phyloP scores from a whole-genome alignment of 2,329 filamentous ascomycete genomes.

The Triangularia verruculosa region DNA sequence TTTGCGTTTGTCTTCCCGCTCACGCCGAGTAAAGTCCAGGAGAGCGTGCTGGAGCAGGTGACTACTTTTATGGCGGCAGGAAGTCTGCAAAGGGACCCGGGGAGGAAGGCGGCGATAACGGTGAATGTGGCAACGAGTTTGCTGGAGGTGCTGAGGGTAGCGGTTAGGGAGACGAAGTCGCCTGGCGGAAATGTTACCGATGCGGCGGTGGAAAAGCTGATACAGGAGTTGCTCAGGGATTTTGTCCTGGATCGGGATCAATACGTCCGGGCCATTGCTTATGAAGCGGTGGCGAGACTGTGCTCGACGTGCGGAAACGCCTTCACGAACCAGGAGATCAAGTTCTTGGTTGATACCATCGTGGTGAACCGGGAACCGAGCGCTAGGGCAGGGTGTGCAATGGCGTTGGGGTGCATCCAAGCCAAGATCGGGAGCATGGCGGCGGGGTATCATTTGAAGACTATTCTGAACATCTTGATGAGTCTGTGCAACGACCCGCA shows the following conservation, averaged over 20 bases:
- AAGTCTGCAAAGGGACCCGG: constrained; percentile 77
- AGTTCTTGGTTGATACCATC: constrained; percentile 88
- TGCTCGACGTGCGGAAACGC: constrained; percentile 81
- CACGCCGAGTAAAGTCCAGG: constrained; percentile 87
- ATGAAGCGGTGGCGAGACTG: constrained; percentile 78
- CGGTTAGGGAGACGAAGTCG: constrained; percentile 74
- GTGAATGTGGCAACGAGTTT: constrained; percentile 78
- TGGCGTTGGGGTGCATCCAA: constrained; percentile 90
- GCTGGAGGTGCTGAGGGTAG: constrained; percentile 75
- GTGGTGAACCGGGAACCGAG: constrained; percentile 91
- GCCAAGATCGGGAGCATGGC: constrained; percentile 97
- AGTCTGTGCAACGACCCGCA: constrained; percentile 94
- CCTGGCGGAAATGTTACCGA: constrained; percentile 70
- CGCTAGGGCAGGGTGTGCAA: constrained; percentile 88
- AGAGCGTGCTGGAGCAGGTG: constrained; percentile 92
- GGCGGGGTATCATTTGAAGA: constrained; percentile 92
- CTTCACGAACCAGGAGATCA: constrained; percentile 83
- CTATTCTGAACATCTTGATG: constrained; percentile 96
- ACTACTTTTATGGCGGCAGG: constrained; percentile 82
- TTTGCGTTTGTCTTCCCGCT: constrained; percentile 90
- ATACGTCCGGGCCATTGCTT: constrained; percentile 80
- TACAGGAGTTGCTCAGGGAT: constrained; percentile 70
- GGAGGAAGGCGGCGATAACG: constrained; percentile 83
- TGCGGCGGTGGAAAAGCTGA: constrained; percentile 73
- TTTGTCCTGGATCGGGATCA: constrained; percentile 83